Base-by-base conservation (phyloP, 768 basidiomycete species). In the Mycena vitilis region DNA sequence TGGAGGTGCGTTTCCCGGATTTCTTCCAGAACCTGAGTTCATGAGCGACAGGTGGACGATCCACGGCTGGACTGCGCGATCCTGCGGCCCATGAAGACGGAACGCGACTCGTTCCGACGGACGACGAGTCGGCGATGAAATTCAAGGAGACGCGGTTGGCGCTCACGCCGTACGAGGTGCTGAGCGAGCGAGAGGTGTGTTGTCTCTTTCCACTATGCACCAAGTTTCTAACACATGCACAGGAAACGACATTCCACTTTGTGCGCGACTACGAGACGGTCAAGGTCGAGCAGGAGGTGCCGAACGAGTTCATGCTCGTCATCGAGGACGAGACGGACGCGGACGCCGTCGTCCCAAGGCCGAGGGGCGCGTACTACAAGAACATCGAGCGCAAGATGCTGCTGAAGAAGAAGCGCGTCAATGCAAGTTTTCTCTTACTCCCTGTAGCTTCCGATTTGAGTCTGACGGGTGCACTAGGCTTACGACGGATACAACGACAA, bases 341-440 rank as follows among this genome's bases (percentile, higher is more conserved):
- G 23, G 73, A 73, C 15, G 73, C 72, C 42, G 65, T 51, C 15
- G 57, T 76, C 25, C 73, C 66, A 15, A 83, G 84, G 73, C 75
- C 79, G 34, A 89, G 87, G 74, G 94, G 91, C n/a, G 94, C 91
- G 0, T 95, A 93, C 75, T 95, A 95, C 81, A 95, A 94, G 79
- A 91, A 90, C 75, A 94, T 95, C 61, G 93, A 94, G 79, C 88
- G 94, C 53, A 95, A 95, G 80, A 95, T 95, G 90, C 83, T 88
- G 25, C 82, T 95, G 48, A 95, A 95, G 79, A 95, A 94, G 82
- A 94, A 90, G 78, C 88, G 94, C 10, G 87, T 87, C 20, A 92
- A 93, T 76, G 94, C 94, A 69, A 77, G 87, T 44, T 54, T 25
- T 20, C 22, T 5, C 25, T 34, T n/a, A n/a, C 10, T 40, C 22